These are phyloP conservation scores for Domatiomyces globalis DNA, from an alignment of 2,329 filamentous ascomycete genomes.

Conservation along the genomic window DNA sequence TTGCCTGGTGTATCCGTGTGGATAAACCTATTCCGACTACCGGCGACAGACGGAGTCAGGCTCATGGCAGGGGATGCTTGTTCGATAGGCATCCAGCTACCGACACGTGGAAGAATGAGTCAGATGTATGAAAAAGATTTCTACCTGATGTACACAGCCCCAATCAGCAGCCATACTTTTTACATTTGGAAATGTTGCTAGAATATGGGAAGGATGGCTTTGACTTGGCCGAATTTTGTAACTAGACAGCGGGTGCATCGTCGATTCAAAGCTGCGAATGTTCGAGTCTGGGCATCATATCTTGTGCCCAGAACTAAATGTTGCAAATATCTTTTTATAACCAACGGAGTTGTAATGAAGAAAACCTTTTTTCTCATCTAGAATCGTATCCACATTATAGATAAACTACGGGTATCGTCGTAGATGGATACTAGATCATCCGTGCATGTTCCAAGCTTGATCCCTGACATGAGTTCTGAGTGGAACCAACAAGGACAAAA, in stretches of 20 bases:
- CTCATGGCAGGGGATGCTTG: neutral
- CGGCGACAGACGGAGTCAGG: constrained; percentile 24
- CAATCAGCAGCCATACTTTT: neutral
- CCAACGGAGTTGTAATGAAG: neutral
- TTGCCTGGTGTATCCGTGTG: constrained; percentile 35
- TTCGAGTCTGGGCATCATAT: neutral
- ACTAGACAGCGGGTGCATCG: neutral
- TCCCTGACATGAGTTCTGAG: too few relatives aligned
- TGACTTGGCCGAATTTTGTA: neutral
- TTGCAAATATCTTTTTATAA: neutral
- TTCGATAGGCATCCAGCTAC: neutral
- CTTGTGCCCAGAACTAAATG: too few relatives aligned
- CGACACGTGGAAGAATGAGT: neutral
- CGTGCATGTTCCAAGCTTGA: too few relatives aligned
- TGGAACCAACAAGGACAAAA: too few relatives aligned
- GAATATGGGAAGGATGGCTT: neutral
- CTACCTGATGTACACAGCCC: neutral
- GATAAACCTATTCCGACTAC: constrained; percentile 42
- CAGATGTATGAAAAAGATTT: neutral
- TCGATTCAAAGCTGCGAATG: neutral
- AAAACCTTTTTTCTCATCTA: neutral
- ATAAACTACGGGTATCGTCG: too few relatives aligned
- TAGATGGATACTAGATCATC: too few relatives aligned
- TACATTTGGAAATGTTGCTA: neutral
- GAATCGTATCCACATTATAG: too few relatives aligned